These are phyloP conservation scores for Pseudovirgaria hyperparasitica DNA, from an alignment of 2,329 filamentous ascomycete genomes.

Conservation along the genomic window DNA sequence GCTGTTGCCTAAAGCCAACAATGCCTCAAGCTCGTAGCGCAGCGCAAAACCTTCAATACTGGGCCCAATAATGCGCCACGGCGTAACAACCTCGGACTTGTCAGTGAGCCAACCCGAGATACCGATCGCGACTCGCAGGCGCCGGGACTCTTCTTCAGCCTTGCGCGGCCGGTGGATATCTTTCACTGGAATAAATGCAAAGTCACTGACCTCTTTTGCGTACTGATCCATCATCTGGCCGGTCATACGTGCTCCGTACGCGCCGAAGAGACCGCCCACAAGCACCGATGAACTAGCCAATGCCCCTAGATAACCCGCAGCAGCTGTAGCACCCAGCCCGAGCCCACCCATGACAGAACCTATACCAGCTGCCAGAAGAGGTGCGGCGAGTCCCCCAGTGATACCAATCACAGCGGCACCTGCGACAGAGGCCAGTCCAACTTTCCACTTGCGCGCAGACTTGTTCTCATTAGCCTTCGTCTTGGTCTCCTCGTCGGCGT, in stretches of 20 bases:
- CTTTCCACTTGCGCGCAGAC: conserved; percentile 58
- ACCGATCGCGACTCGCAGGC: conserved; percentile 66
- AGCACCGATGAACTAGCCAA: conserved; percentile 68
- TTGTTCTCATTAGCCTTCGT: conserved; percentile 57
- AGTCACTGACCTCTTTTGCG: conserved; percentile 74
- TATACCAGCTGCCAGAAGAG: conserved; percentile 65
- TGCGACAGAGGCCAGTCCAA: conserved; percentile 75
- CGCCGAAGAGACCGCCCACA: conserved; percentile 78
- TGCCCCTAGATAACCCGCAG: conserved; percentile 66
- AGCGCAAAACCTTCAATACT: conserved; percentile 71
- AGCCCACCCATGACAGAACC: conserved; percentile 67
- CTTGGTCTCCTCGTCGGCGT: conserved; percentile 62
- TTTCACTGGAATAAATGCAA: conserved; percentile 64
- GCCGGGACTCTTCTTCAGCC: conserved; percentile 33
- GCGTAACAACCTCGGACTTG: conserved; percentile 57
- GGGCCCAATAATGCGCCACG: conserved; percentile 65
- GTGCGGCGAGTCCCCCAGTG: conserved; percentile 66
- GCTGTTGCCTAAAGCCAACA: conserved; percentile 65
- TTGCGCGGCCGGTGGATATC: conserved; percentile 32
- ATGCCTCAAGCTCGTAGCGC: conserved; percentile 67
- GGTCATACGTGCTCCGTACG: conserved; percentile 76
- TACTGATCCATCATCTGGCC: conserved; percentile 83
- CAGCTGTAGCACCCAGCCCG: conserved; percentile 59
- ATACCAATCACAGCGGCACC: conserved; percentile 78
- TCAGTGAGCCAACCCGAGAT: conserved; percentile 71